phyloP scores from a whole-genome alignment of 768 basidiomycete genomes.

The Cystofilobasidium bisporidii region DNA sequence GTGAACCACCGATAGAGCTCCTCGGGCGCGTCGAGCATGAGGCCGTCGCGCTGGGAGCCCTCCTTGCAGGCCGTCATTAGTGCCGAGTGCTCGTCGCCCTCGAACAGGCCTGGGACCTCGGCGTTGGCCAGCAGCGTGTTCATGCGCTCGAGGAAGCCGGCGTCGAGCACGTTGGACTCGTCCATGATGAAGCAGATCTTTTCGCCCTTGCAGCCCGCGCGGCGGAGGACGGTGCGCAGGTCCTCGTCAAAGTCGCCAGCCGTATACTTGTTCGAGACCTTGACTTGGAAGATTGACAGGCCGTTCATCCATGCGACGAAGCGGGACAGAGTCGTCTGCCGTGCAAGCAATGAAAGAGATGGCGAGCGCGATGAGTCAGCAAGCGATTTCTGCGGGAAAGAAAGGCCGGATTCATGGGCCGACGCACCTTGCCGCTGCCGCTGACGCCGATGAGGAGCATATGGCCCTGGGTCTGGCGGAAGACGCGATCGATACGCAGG shows the following conservation, averaged over 20 bases:
- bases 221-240: conserved; percentile 82
- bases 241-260: conserved; percentile 99
- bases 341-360: background rate
- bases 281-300: conserved; percentile 97
- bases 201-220: conserved; percentile 95
- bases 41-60: conserved; percentile 94
- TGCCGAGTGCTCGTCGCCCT: conserved; percentile 96
- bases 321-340: conserved; percentile 85
- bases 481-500: conserved; percentile 92
- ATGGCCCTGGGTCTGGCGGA: conserved; percentile 97
- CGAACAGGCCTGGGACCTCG: conserved; percentile 99
- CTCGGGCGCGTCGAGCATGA: conserved; percentile 96
- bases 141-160: conserved; percentile 99
- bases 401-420: background rate
- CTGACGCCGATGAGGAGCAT: conserved; percentile 93
- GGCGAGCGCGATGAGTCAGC: background rate
- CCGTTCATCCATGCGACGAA: conserved; percentile 99
- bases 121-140: conserved; percentile 97
- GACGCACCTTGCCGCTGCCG: conserved; percentile 85
- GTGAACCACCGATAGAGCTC: conserved; percentile 99
- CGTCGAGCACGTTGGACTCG: conserved; percentile 97
- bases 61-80: conserved; percentile 99
- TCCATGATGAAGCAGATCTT: conserved; percentile 99
- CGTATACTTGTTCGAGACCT: conserved; percentile 98
- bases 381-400: too few species aligned